These are phyloP conservation scores for Alternaria arborescens DNA, from an alignment of 2,329 filamentous ascomycete genomes.

Conservation along the genomic window DNA sequence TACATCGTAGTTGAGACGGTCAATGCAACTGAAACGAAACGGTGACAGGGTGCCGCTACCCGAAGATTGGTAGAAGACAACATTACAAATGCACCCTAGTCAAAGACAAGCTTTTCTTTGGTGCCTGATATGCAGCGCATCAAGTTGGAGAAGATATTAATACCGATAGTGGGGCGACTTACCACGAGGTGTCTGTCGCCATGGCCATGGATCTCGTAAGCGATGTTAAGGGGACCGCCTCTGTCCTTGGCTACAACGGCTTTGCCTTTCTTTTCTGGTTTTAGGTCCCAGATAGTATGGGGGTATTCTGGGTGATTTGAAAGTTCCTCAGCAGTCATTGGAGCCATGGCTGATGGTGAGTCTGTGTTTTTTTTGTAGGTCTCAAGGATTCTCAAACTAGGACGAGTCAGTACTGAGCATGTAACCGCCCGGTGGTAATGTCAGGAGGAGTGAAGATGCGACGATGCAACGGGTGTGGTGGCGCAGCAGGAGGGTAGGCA, in stretches of 20 bases:
- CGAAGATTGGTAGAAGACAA: conserved; percentile 14
- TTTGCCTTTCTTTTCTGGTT: conserved; percentile 69
- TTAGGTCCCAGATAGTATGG: conserved; percentile 73
- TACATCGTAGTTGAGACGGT: conserved; percentile 41
- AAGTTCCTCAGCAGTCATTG: conserved; percentile 65
- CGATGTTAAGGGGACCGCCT: conserved; percentile 78
- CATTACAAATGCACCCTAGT: conserved; percentile 34
- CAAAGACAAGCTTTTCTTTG: conserved; percentile 1
- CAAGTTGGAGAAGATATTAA: conserved; percentile 20
- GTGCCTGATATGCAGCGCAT: conserved; percentile 25
- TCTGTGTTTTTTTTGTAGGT: background rate
- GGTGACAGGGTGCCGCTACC: conserved; percentile 20
- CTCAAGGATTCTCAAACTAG: conserved; percentile 9
- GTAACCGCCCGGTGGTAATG: background rate
- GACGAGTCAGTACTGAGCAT: conserved; percentile 15
- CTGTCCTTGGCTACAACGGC: conserved; percentile 71
- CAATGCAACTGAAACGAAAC: conserved; percentile 51
- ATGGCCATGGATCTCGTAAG: conserved; percentile 81
- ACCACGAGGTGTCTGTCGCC: conserved; percentile 78
- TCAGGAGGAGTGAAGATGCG: conserved; percentile 9
- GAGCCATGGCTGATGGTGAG: conserved; percentile 27
- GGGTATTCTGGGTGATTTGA: conserved; percentile 71
- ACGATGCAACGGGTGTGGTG: conserved; percentile 19
- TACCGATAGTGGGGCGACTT: conserved; percentile 52
- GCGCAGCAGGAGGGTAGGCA: conserved; percentile 21